Base-by-base conservation (phyloP, 345 rosid genomes). In the Geranium rotundifolium region DNA sequence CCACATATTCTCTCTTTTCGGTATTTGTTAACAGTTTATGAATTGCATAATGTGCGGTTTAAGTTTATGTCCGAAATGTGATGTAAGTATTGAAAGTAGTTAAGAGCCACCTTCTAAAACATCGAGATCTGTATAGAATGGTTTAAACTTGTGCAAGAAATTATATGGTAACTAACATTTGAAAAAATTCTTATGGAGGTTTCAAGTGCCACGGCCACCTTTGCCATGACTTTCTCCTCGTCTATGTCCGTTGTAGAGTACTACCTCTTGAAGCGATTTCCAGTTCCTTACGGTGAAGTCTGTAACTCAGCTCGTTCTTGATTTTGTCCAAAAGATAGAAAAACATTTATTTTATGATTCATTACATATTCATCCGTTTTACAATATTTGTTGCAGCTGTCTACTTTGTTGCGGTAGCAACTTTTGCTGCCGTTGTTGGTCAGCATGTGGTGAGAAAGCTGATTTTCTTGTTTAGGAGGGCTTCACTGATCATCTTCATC, bases 181-280 rank as follows among this genome's bases (percentile, higher is more conserved):
- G 10, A 46, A 46, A 46, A 46, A 46, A 55, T 17, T 18, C 29
- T 49, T 66, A 17, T 59, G 65, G 66, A 85, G 93, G 93, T 89
- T 59, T 80, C 91, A 63, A 87, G 91, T 82, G 88, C 96, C 62
- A 89, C 95, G 29, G 82, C 89, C 19, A 89, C 96, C 66, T 87
- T 87, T 73, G 86, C 89, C n/a, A 87, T 87, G 96, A 77, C 81
- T 16, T 89, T 89, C 68, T 87, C 91, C 56, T 86, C 96, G 29
- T 86, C 95, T 8, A 83, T 89, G 89, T 89, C 91, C 23, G 96
- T 83, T n/a, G 74, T 89, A 8, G 96, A 89, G 67, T 89, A 86
- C 70, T 89, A 83, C 73, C 89, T 89, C 64, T 79, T 89, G 17
- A 84, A 83, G 64, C 89, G 91, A 49, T 89, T 89, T 67, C 91